phyloP scores from a whole-genome alignment of 2,329 filamentous ascomycete species.

The Beauveria sp. region DNA sequence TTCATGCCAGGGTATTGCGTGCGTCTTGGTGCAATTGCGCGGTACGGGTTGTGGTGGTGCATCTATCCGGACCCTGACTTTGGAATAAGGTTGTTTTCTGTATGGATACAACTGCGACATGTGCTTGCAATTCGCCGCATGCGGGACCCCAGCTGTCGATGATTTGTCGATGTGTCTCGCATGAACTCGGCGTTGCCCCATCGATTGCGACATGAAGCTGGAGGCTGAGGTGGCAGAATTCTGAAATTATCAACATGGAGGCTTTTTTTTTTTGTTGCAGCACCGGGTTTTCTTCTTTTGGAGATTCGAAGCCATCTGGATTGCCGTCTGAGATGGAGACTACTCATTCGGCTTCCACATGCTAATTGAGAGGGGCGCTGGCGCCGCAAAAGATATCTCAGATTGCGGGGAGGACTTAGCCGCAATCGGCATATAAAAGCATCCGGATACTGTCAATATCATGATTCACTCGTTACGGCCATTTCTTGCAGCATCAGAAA shows the following conservation, averaged over 20 bases:
- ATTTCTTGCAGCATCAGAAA: neutral
- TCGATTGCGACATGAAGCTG: neutral
- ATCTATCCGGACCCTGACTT: neutral
- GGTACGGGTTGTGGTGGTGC: neutral
- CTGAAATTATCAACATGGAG: neutral
- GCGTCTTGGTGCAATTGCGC: neutral
- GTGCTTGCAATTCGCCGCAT: neutral
- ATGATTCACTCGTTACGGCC: neutral
- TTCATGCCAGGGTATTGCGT: neutral
- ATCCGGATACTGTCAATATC: neutral
- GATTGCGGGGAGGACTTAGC: constrained; percentile 2
- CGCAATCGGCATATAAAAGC: neutral
- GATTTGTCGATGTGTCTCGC: neutral
- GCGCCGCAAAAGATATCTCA: neutral
- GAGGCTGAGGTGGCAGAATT: neutral
- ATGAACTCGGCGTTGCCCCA: neutral
- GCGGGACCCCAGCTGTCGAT: neutral
- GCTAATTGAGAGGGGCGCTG: neutral
- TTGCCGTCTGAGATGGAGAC: no score
- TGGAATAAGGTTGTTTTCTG: neutral
- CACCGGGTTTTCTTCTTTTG: neutral
- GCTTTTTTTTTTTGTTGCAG: no score
- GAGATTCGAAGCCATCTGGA: neutral
- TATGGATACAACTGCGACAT: neutral
- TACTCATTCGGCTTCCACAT: neutral